These are phyloP conservation scores for Heracleum sosnowskyi DNA, from an alignment of 129 eudicot species.

Conservation along the genomic window DNA sequence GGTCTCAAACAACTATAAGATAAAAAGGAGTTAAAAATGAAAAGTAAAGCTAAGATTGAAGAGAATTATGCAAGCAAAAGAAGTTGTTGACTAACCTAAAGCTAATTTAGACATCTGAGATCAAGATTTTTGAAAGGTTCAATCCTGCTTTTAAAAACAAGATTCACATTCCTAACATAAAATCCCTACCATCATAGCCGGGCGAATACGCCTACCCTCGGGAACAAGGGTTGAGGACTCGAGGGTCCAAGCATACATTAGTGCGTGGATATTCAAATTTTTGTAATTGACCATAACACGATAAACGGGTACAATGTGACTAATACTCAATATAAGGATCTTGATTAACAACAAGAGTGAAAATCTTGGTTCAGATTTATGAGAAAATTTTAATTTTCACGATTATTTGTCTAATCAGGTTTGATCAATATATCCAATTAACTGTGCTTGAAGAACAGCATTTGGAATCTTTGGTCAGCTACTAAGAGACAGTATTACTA, in stretches of 20 bases:
- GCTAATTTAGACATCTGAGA: neutral
- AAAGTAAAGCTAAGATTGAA: neutral
- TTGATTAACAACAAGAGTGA: neutral
- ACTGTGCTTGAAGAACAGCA: neutral
- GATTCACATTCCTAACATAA: neutral
- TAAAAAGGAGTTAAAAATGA: neutral
- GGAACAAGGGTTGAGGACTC: neutral
- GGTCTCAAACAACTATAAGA: neutral
- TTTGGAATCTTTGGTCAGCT: neutral
- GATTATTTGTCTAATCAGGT: neutral
- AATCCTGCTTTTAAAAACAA: neutral
- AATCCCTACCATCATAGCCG: neutral
- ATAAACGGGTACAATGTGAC: neutral
- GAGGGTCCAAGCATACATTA: neutral
- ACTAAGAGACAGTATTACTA: neutral
- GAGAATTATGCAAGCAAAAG: neutral
- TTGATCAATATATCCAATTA: neutral
- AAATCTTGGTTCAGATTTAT: neutral
- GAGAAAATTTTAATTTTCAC: neutral
- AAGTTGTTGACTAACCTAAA: conserved; percentile 4
- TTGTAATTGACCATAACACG: neutral
- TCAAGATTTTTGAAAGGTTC: neutral
- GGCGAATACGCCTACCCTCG: neutral
- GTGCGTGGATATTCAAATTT: neutral
- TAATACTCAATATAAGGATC: neutral